A percentile compares a stretch with the other conserved stretches of the same genome.
phyloP scores from a whole-genome alignment of 176 grass and related monocot genomes.

The Carex scoparia region DNA sequence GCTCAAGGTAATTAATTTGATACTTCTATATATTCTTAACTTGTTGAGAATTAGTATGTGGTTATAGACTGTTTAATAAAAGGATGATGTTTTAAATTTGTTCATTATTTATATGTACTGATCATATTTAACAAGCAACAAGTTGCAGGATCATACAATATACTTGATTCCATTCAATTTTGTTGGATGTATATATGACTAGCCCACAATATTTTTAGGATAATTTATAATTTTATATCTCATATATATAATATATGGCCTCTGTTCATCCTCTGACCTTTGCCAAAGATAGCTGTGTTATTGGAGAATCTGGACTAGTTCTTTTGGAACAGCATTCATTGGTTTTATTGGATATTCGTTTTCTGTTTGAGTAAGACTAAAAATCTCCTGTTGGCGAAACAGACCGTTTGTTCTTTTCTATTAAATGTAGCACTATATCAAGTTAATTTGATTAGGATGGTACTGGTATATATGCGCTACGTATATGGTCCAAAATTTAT shows the following conservation, averaged over 20 bases:
- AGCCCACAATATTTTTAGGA: not conserved
- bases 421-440: not conserved
- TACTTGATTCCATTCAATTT: not conserved
- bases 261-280: not conserved
- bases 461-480: not conserved
- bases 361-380: not conserved
- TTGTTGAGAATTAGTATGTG: not conserved
- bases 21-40: not conserved
- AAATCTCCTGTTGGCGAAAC: not conserved
- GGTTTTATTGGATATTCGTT: not conserved
- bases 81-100: not conserved
- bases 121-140: too few relatives aligned
- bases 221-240: not conserved
- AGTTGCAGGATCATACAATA: too few relatives aligned
- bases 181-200: not conserved
- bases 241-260: not conserved
- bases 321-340: too few relatives aligned
- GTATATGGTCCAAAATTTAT: not conserved
- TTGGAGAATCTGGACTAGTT: not conserved
- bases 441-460: not conserved
- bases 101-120: not conserved
- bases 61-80: not conserved
- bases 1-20: constrained; percentile 27
- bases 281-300: not conserved
- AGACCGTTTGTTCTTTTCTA: not conserved